Evolutionary conservation across 352 stramenopile species (phyloP).

Genomic region (Lagenidium giganteum): DNA sequence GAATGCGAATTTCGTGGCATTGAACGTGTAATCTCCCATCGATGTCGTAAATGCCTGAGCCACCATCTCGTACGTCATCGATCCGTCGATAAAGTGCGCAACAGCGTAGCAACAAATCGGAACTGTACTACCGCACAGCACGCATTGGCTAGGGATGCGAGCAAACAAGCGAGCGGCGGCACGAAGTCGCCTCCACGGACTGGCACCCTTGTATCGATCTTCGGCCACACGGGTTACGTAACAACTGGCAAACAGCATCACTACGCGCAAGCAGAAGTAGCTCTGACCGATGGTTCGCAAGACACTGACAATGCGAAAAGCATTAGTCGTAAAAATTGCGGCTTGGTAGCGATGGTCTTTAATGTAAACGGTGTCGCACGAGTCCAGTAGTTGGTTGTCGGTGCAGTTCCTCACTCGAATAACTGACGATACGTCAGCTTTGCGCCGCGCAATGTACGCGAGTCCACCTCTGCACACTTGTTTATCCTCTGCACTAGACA

Average conservation of each 20-base stretch:
- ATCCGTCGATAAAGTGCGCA: conserved; percentile 9
- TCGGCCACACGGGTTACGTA: not conserved
- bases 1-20: not conserved
- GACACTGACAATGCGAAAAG: not conserved
- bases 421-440: not conserved
- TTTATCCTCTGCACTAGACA: not conserved
- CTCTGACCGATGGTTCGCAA: not conserved
- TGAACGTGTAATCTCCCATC: conserved; percentile 1
- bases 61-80: conserved; percentile 11
- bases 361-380: not conserved
- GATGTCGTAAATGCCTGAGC: conserved; percentile 3
- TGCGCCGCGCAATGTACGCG: not conserved
- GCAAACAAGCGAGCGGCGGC: too few species aligned
- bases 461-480: conserved; percentile 1
- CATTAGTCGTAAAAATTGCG: not conserved
- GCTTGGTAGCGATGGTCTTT: conserved; percentile 4
- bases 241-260: conserved; percentile 4
- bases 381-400: too few species aligned
- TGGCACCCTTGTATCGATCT: too few species aligned
- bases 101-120: conserved; percentile 16
- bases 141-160: conserved; percentile 10
- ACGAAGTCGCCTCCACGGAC: too few species aligned
- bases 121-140: conserved; percentile 12
- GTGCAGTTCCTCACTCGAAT: conserved; percentile 1
- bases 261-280: conserved; percentile 1